Base-by-base conservation (phyloP, 139 green algal genomes). In the Picochlorum sp. region DNA sequence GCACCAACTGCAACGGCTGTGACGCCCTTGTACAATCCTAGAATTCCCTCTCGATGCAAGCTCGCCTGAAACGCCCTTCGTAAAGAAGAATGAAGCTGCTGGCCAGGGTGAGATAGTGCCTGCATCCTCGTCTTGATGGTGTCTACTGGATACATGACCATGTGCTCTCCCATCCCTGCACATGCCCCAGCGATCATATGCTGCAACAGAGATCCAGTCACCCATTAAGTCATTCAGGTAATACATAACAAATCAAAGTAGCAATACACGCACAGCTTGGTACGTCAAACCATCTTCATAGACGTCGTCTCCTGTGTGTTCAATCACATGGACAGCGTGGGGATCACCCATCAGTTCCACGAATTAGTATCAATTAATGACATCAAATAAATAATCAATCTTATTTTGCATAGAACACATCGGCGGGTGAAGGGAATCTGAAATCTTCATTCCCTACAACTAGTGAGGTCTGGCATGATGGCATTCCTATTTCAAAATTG, bases 81-180 rank as follows among this genome's bases (percentile, higher is more conserved):
- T 2, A 94, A 45, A 8, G 81, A 79, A 4, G 73, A 61, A 41
- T 84, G 81, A 52, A 95, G 57, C 86, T 95, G 72, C 70, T 96
- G 89, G 0, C 89, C 89, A 3, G 89, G 89, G 45, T 94, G 89
- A n/a, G 78, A 80, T 3, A 94, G 66, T 1, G 89, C 88, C 78
- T 99, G 94, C 87, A 97, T 95, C 2, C 94, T 62, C 4, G 94
- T 99, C 64, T 98, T 98, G 50, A 99, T 84, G 13, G 92, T 98
- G 76, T 99, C 94, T 9, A 98, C 85, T 6, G 75, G 75, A 54
- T 90, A 97, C 94, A 99, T 98, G 24, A 79, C 89, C 4, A 83
- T 79, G 72, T 99, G 94, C 73, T 99, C 94, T 14, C 85, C 78
- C 3, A 95, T 90, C 21, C 93, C 94, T n/a, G 92, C 90, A 11